These are phyloP conservation scores for Phlebiopsis flavidoalba DNA, from an alignment of 768 basidiomycete species.

Conservation along the genomic window DNA sequence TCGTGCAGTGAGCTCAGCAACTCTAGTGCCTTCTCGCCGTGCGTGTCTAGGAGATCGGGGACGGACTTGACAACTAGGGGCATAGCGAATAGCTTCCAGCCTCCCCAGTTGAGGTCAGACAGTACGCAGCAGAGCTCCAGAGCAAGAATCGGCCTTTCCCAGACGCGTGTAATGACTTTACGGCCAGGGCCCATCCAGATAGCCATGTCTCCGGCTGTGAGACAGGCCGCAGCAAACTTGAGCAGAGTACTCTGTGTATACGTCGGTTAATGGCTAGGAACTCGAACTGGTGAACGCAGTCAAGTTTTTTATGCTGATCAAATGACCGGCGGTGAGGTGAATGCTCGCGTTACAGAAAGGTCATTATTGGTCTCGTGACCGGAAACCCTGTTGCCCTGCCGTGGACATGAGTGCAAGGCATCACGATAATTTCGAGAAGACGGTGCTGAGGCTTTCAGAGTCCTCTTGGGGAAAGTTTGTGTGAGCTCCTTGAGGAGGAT, in stretches of 20 bases:
- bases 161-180: constrained; percentile 48
- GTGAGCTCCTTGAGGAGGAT: constrained; percentile 40
- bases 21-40: constrained; percentile 38
- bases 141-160: constrained; percentile 38
- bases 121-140: constrained; percentile 55
- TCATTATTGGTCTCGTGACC: constrained; percentile 38
- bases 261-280: constrained; percentile 23
- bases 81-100: constrained; percentile 67
- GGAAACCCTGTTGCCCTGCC: constrained; percentile 66
- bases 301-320: constrained; percentile 33
- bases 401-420: constrained; percentile 57
- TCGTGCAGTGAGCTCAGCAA: constrained; percentile 46
- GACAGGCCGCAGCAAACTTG: constrained; percentile 28
- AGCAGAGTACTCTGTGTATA: constrained; percentile 29
- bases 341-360: background rate
- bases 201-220: constrained; percentile 39
- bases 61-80: constrained; percentile 54
- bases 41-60: constrained; percentile 37
- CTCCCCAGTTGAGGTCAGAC: constrained; percentile 65
- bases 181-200: constrained; percentile 40
- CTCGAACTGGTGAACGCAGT: constrained; percentile 29
- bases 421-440: constrained; percentile 49
- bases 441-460: constrained; percentile 42
- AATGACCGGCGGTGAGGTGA: too few relatives aligned
- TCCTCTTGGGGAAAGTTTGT: constrained; percentile 12